Percentiles rank a stretch among this genome's conserved stretches.
These are phyloP conservation scores for Leavenworthia alabamica DNA, from an alignment of 345 rosid genomes.

Conservation along the genomic window DNA sequence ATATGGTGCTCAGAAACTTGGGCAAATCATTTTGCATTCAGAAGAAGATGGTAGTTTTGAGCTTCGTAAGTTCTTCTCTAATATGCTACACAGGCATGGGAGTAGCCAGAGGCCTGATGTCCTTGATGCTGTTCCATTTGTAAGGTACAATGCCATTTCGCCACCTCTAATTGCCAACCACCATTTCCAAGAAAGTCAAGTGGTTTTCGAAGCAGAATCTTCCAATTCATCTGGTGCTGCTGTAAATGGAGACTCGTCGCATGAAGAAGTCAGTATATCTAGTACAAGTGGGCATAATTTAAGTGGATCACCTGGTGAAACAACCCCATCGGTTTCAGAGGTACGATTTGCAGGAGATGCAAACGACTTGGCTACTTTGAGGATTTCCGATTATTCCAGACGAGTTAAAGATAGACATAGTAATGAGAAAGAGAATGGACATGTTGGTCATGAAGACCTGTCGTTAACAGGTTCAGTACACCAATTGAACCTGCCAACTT, in stretches of 20 bases:
- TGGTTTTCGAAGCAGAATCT: constrained; percentile 26
- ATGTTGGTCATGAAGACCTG: constrained; percentile 29
- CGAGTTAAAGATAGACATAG: constrained; percentile 3
- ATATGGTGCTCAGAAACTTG: constrained; percentile 86
- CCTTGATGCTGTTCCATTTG: constrained; percentile 42
- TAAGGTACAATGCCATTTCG: constrained; percentile 31
- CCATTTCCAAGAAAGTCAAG: constrained; percentile 43
- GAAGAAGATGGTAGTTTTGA: constrained; percentile 47
- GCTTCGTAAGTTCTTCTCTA: constrained; percentile 64
- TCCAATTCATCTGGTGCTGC: constrained; percentile 26
- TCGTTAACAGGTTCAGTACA: constrained; percentile 36
- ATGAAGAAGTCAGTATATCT: background rate
- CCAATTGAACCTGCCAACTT: constrained; percentile 27
- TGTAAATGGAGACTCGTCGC: constrained; percentile 23
- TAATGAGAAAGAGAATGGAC: constrained; percentile 31
- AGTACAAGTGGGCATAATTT: constrained; percentile 7
- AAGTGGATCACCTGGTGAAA: constrained; percentile 14
- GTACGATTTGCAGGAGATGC: constrained; percentile 47
- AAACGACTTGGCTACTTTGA: constrained; percentile 46
- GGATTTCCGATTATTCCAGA: constrained; percentile 25
- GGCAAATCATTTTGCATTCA: constrained; percentile 47
- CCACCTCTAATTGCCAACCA: constrained; percentile 35
- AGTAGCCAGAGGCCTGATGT: constrained; percentile 81
- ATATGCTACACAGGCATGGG: constrained; percentile 70
- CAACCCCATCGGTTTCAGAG: constrained; percentile 34